Percentiles rank a stretch among this genome's conserved stretches.
These are phyloP conservation scores for Tephrocybe sp. DNA, from an alignment of 768 basidiomycete species.

Conservation along the genomic window DNA sequence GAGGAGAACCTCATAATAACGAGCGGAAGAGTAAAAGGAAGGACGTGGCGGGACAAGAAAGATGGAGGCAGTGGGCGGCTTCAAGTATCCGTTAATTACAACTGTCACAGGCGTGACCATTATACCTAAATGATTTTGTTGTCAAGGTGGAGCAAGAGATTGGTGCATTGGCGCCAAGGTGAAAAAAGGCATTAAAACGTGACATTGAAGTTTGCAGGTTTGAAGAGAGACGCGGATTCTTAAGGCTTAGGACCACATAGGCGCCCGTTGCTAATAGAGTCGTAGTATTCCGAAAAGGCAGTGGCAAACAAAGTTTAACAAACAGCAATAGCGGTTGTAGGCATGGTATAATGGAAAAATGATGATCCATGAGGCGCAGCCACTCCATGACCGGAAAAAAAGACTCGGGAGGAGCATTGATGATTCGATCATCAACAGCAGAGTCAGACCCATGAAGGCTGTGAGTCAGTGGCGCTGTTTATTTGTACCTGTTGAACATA, in stretches of 20 bases:
- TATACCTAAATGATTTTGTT: neutral
- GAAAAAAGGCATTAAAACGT: no score
- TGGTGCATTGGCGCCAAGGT: neutral
- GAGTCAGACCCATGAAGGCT: constrained; percentile 14
- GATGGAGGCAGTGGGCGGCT: constrained; percentile 6
- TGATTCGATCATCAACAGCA: neutral
- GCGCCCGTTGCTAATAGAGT: neutral
- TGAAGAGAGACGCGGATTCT: neutral
- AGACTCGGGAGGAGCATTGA: neutral
- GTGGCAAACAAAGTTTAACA: no score
- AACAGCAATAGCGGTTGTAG: no score
- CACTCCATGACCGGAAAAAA: neutral
- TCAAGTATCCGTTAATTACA: constrained; percentile 11
- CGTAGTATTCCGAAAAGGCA: no score
- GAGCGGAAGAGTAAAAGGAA: constrained; percentile 16
- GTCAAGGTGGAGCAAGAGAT: neutral
- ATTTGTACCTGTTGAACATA: constrained; percentile 18
- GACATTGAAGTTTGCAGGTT: no score
- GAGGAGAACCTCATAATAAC: constrained; percentile 44
- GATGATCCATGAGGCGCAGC: constrained; percentile 4
- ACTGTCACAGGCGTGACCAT: constrained; percentile 15
- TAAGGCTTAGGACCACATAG: neutral
- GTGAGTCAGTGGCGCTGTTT: constrained; percentile 25
- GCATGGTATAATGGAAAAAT: no score
- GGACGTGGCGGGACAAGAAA: constrained; percentile 14